Base-by-base conservation (phyloP, 257 asterid species). In the Plantago major region DNA sequence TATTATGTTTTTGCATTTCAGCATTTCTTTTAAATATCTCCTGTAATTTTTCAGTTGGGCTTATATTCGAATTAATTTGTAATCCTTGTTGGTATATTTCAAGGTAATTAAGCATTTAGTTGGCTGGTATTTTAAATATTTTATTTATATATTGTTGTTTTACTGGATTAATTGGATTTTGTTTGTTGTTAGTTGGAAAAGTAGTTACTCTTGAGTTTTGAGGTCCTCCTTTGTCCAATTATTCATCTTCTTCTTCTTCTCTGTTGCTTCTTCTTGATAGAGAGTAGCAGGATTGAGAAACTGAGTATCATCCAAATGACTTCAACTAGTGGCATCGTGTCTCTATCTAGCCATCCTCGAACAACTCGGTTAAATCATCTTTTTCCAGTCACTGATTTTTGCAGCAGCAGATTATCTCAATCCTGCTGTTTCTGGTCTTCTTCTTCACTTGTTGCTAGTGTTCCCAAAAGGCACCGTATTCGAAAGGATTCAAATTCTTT, bases 301-400 rank as follows among this genome's bases (percentile, higher is more conserved):
- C 62, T 16, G 8, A 7, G 5, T 22, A 18, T 18, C 12, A 51
- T 28, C 28, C 58, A 33, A 66, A 88, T 85, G 96, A 71, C 88
- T 54, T 13, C 54, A 18, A 48, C 19, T 1, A 48, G 54, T 8
- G 76, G 79, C 71, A 80, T 82, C 40, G 40, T 33, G 0, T 33
- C 8, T 61, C 68, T 86, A 40, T 79, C 79, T 18, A 71, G 82
- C 81, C 78, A 76, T 53, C 84, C 81, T 66, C 75, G 84, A 38
- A 58, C 73, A 67, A 64, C 53, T 54, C 65, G 61, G 26, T 22
- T 22, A 22, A 22, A 22, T 22, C 26, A 22, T 22, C 26, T 22
- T 68, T 47, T 60, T 66, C 62, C 0, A 11, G 16, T 22, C 1
- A 1, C 26, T 22, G 26, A 22, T 22, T 22, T 22, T 1, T 22